These are phyloP conservation scores for Yamadazyma triangularis DNA, from an alignment of 1,139 yeast genomes.

Conservation along the genomic window DNA sequence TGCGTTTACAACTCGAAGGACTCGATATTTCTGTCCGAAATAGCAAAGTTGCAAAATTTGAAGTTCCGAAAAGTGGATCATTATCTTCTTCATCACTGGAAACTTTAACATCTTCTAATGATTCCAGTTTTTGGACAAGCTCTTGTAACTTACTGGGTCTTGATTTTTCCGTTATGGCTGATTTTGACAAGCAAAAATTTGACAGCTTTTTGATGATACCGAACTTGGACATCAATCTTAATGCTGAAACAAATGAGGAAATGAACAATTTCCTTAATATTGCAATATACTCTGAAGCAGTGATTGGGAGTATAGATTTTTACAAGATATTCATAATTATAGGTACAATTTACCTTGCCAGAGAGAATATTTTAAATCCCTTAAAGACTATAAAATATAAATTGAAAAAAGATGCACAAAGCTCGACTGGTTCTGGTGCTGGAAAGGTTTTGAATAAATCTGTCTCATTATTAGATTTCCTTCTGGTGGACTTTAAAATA, in stretches of 20 bases:
- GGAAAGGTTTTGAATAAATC: not conserved
- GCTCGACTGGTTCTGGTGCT: not conserved
- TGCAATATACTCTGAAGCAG: conserved; percentile 21
- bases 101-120: conserved; percentile 15
- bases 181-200: conserved; percentile 12
- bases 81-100: conserved; percentile 22
- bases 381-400: conserved; percentile 18
- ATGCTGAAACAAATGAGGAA: not conserved
- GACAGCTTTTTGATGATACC: conserved; percentile 16
- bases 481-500: conserved; percentile 13
- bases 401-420: conserved; percentile 16
- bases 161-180: conserved; percentile 26
- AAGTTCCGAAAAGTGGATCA: conserved; percentile 1
- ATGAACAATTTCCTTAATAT: conserved; percentile 21
- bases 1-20: conserved; percentile 4
- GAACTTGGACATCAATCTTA: conserved; percentile 8
- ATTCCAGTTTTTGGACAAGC: conserved; percentile 17
- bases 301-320: conserved; percentile 40
- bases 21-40: conserved; percentile 2
- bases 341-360: conserved; percentile 51
- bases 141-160: conserved; percentile 11
- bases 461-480: not conserved
- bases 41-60: not conserved
- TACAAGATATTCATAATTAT: conserved; percentile 48
- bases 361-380: conserved; percentile 43